Base-by-base conservation (phyloP, 768 basidiomycete genomes). In the Mycena epipterygia region DNA sequence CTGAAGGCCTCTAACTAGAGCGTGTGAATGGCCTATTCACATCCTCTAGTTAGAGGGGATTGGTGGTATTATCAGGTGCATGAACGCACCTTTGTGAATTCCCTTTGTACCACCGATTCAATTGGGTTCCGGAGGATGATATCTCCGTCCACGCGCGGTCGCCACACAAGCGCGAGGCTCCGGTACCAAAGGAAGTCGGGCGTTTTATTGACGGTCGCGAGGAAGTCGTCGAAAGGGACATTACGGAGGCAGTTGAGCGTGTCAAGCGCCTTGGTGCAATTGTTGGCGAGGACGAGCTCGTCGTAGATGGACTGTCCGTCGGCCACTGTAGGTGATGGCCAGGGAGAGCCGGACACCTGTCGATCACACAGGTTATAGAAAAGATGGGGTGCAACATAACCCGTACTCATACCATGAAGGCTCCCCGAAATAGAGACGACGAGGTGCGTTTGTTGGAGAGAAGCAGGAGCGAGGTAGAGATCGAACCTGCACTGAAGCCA, bases 111-210 rank as follows among this genome's bases (percentile, higher is more conserved):
- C 2, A 86, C 75, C 1, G 82, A 75, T 13, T 59, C 53, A 32
- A 79, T 73, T 0, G 84, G 84, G 44, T 77, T 66, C 1, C 76
- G 80, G 2, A 74, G 73, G 33, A 86, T 56, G 67, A 86, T 82
- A 0, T 76, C 70, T 0, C 82, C 83, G 53, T 87, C 85, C 79
- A n/a, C n/a, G n/a, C n/a, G n/a, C n/a, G n/a, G n/a, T n/a, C n/a
- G n/a, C n/a, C n/a, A n/a, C n/a, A n/a, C 80, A 35, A 81, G 64
- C 0, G 55, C 62, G 42, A 84, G 67, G 33, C 77, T 77, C 64
- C 75, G 57, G 69, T 80, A 81, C 1, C 78, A 58, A 49, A 83
- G 76, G 2, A 83, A 37, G 17, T 62, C 70, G 0, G 84, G 81
- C 29, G 79, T 76, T 19, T 68, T 12, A 62, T 83, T 78, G 59